Evolutionary conservation across 768 basidiomycete genomes (phyloP).

Genomic region (Mycena belliarum): DNA sequence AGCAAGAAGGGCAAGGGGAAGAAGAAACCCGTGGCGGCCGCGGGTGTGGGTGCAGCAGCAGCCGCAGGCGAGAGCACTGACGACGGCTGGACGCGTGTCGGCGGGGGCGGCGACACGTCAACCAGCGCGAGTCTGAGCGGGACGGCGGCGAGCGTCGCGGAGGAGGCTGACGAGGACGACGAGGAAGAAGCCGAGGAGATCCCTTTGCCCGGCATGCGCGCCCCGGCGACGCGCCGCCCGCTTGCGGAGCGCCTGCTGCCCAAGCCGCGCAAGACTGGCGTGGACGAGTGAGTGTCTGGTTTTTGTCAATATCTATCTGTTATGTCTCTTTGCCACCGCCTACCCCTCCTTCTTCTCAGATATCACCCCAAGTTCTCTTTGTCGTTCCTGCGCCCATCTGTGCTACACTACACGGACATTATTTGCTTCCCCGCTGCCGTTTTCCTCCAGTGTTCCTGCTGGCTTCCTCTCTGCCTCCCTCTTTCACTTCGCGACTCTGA

Average conservation of each 20-base stretch:
- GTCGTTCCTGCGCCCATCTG: too few species aligned
- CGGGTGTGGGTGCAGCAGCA: not conserved
- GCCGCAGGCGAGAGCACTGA: slow-evolving; percentile 17
- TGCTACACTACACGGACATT: too few species aligned
- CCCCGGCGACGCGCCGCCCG: slow-evolving; percentile 43
- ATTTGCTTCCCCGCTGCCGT: too few species aligned
- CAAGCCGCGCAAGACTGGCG: slow-evolving; percentile 62
- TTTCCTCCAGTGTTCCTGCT: too few species aligned
- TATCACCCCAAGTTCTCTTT: too few species aligned
- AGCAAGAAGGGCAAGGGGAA: slow-evolving; percentile 21
- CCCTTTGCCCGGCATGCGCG: slow-evolving; percentile 24
- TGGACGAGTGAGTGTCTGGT: slow-evolving; percentile 65
- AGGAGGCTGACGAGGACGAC: slow-evolving; percentile 20
- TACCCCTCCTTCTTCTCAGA: too few species aligned
- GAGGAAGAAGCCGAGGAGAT: slow-evolving; percentile 20
- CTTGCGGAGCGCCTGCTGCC: slow-evolving; percentile 68
- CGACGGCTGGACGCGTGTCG: slow-evolving; percentile 23
- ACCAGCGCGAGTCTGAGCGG: not conserved
- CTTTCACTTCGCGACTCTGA: too few species aligned
- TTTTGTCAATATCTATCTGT: not conserved
- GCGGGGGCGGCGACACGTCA: not conserved
- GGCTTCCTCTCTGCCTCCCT: too few species aligned
- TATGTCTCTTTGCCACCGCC: too few species aligned
- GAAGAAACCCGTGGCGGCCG: slow-evolving; percentile 32
- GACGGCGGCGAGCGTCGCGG: slow-evolving; percentile 21